Conservation (phyloP, 345 rosid genomes). For the Microthlaspi erraticum region DNA sequence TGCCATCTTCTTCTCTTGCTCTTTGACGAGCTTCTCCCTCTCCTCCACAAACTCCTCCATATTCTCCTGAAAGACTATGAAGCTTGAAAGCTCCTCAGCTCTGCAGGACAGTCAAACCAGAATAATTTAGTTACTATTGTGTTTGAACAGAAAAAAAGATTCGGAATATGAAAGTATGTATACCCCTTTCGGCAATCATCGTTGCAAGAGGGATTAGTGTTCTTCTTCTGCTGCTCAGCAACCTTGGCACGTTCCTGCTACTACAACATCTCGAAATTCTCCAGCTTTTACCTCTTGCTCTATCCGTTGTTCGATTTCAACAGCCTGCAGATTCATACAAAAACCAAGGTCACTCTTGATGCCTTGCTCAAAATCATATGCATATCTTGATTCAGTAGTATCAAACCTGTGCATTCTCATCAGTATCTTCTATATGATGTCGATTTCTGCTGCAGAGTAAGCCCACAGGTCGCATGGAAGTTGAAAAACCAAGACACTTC, state of each 20-base stretch:
- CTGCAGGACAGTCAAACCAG: conserved; percentile 42
- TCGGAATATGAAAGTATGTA: neutral
- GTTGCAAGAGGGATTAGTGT: conserved; percentile 41
- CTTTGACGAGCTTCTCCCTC: conserved; percentile 67
- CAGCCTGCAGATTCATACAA: conserved; percentile 60
- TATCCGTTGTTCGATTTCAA: conserved; percentile 92
- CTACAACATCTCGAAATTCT: conserved; percentile 78
- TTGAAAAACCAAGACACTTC: conserved; percentile 34
- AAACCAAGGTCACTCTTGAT: conserved; percentile 4
- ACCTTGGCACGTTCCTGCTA: conserved; percentile 73
- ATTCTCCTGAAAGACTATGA: conserved; percentile 59
- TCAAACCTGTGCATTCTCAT: conserved; percentile 80
- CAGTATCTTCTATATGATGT: conserved; percentile 64
- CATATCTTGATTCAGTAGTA: neutral
- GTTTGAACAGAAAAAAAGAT: neutral
- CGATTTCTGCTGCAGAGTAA: conserved; percentile 82
- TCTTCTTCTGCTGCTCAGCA: conserved; percentile 55
- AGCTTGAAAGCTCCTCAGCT: conserved; percentile 55
- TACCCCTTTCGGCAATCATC: conserved; percentile 65
- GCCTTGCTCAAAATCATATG: neutral
- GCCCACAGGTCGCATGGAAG: conserved; percentile 66
- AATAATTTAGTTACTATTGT: conserved; percentile 8
- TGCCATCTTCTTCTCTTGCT: conserved; percentile 57
- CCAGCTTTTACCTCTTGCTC: conserved; percentile 96
- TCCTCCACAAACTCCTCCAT: conserved; percentile 65